Base-by-base conservation (phyloP, 306 rosid species). In the Rosa rugosa region DNA sequence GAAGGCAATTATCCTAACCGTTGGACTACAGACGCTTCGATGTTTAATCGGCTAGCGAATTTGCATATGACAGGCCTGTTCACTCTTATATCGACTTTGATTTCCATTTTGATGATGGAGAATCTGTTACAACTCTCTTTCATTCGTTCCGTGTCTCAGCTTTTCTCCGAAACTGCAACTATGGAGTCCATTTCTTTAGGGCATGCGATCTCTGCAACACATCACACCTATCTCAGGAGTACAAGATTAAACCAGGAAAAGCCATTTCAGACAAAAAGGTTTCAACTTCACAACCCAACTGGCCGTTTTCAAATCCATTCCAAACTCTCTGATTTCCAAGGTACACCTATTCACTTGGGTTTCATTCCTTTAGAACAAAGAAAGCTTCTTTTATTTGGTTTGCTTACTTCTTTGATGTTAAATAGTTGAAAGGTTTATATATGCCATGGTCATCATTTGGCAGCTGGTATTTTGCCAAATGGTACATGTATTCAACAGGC, bases 1-100 rank as follows among this genome's bases (percentile, higher is more conserved):
- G 93, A 91, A 91, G 96, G 96, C 90, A 91, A 89, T 89, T 89
- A 87, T 86, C 93, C 93, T 89, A 78, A 91, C 93, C 93, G 92
- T 89, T 91, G 97, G 93, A 89, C 93, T 89, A 89, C 93, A 89
- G 84, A 91, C 92, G 92, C 93, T 6, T 18, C 0, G 31, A 42
- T 44, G 44, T 0, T 2, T 0, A n/a, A 4, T 31, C 36, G 3
- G 3, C 36, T 31, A 31, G 36, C 36, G 36, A 31, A 31, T 31
- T 31, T 31, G 3, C 3, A 31, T 31, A 31, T 31, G 3, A 31
- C 36, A 31, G 3, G 3, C 36, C 3, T 31, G 36, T 31, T 31
- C 36, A 31, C 36, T 31, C 3, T 53, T 53, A 4, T 51, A 4
- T 51, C 0, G n/a, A 6, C 57, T 51, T 4, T 9, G 14, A 11